These are phyloP conservation scores for Aspergillus ellipticus DNA, from an alignment of 495 filamentous ascomycete species.

Conservation along the genomic window DNA sequence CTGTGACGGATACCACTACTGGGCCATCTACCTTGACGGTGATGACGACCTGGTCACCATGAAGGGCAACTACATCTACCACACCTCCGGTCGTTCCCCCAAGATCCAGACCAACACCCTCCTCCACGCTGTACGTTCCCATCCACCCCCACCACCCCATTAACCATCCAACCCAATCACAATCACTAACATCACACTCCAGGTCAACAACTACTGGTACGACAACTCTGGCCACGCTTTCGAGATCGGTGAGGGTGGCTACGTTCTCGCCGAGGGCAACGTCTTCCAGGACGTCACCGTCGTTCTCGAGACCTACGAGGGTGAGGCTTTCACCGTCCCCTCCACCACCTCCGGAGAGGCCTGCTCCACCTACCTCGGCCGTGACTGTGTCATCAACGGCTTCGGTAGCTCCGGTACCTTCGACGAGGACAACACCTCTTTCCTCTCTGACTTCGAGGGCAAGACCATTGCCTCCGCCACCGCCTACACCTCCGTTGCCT, in stretches of 20 bases:
- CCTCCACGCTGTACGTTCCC: slow-evolving; percentile 31
- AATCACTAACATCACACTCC: too few species aligned
- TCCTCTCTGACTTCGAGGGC: slow-evolving; percentile 39
- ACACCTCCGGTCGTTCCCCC: slow-evolving; percentile 40
- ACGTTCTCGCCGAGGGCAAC: slow-evolving; percentile 55
- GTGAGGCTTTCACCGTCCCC: slow-evolving; percentile 41
- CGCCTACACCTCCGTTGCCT: slow-evolving; percentile 20
- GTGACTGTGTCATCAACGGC: slow-evolving; percentile 43
- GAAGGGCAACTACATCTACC: slow-evolving; percentile 47
- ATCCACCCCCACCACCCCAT: not conserved
- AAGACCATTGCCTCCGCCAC: slow-evolving; percentile 36
- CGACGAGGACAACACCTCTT: slow-evolving; percentile 25
- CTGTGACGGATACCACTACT: slow-evolving; percentile 47
- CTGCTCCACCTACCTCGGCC: slow-evolving; percentile 43
- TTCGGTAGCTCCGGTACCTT: slow-evolving; percentile 39
- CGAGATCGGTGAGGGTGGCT: slow-evolving; percentile 47
- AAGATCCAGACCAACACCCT: slow-evolving; percentile 42
- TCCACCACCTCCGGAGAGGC: slow-evolving; percentile 26
- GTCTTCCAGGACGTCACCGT: slow-evolving; percentile 50
- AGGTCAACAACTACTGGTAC: slow-evolving; percentile 60
- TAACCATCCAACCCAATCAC: not conserved
- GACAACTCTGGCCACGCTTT: slow-evolving; percentile 54
- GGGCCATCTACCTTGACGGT: slow-evolving; percentile 41
- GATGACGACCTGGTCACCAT: slow-evolving; percentile 41
- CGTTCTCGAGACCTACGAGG: slow-evolving; percentile 26